Evolutionary conservation across 1,284 basidiomycete species (phyloP), one percentile per base, ranked within the genome.

Genomic region (Ustilago tritici): DNA sequence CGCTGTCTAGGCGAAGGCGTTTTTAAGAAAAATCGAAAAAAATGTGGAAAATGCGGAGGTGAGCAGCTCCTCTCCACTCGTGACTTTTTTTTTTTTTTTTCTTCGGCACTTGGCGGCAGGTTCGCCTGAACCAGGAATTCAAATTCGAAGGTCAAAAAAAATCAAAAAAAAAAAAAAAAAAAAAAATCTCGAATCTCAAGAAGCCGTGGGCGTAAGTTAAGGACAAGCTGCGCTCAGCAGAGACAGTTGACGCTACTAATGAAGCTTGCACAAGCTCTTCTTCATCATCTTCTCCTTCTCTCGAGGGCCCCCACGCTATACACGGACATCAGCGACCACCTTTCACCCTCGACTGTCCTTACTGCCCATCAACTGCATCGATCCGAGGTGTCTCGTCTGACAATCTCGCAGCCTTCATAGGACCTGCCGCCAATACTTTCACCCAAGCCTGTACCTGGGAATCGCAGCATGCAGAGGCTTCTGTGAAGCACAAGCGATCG

Each of bases 401-500:
- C 12, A 15, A 8, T 28, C 28, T 31, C 49, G 49, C 43, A 6
- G 43, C 43, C 38, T 10, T 17, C 17, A 19, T 28, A n/a, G 53
- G 17, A 32, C 34, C 31, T 4, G 9, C 15, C 46, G 32, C 17
- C 32, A 36, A 7, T 12, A 6, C 19, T 19, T 14, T 35, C 14
- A 40, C 54, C 10, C 14, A 41, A 19, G 12, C 57, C 8, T 8
- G 32, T 31, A 15, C 19, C 52, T 36, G 31, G 17, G 19, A 35
- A 17, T n/a, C 32, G 50, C 63, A 47, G 40, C 56, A 65, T 65
- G 63, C 49, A 6, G 14, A 53, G 31, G n/a, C 19, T 31, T 52
- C 36, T 28, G 49, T 65, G 50, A 54, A 32, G 56, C 19, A 11
- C 38, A 8, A 11, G 49, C 56, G 49, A 23, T n/a, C 50, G 49